A percentile compares a stretch with the other conserved stretches of the same genome.
Conservation (phyloP, 495 filamentous ascomycete species). For the Aspergillus saccharolyticus region DNA sequence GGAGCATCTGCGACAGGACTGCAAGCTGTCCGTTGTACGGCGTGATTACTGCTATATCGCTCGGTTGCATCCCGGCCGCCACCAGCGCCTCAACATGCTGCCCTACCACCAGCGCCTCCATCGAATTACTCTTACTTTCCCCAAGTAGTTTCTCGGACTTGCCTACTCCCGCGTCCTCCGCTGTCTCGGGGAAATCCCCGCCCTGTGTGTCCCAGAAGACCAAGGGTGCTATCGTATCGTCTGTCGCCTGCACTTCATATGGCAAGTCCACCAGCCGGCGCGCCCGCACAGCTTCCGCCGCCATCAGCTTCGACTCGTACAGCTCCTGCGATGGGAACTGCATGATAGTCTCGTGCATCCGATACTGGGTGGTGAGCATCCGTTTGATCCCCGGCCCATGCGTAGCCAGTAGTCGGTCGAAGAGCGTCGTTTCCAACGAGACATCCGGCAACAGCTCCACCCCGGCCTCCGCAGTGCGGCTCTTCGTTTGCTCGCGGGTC, state of each 20-base stretch:
- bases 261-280: constrained; percentile 73
- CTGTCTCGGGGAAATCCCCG: constrained; percentile 72
- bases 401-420: constrained; percentile 77
- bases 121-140: constrained; percentile 91
- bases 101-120: constrained; percentile 77
- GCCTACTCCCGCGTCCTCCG: constrained; percentile 45
- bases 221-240: constrained; percentile 82
- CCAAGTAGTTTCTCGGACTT: constrained; percentile 56
- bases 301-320: constrained; percentile 75
- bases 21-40: constrained; percentile 94
- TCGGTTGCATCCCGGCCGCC: constrained; percentile 68
- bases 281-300: constrained; percentile 67
- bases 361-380: constrained; percentile 97
- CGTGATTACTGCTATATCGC: constrained; percentile 89
- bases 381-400: constrained; percentile 82
- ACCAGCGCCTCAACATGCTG: constrained; percentile 70
- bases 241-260: constrained; percentile 72
- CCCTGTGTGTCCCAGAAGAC: constrained; percentile 97
- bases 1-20: constrained; percentile 66
- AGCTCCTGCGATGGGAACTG: constrained; percentile 83
- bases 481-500: constrained; percentile 20
- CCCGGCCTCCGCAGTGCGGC: constrained; percentile 17
- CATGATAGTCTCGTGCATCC: constrained; percentile 97
- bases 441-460: constrained; percentile 26
- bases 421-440: constrained; percentile 80